A percentile compares a stretch with the other conserved stretches of the same genome.
Conservation (phyloP, 495 filamentous ascomycete genomes). For the Trichoderma asperelloides region DNA sequence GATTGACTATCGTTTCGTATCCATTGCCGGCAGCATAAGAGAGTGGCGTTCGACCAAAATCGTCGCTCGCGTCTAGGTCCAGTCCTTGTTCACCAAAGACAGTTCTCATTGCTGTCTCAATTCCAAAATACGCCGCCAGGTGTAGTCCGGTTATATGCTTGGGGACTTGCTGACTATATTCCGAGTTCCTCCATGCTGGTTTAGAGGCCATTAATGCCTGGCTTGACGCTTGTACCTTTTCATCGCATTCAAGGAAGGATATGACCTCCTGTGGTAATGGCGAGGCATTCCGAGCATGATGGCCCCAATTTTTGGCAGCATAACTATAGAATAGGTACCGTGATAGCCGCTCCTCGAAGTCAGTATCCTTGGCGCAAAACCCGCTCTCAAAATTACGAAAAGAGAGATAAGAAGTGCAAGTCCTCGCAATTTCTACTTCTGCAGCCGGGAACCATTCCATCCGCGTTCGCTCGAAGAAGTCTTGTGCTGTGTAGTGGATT, state of each 20-base stretch:
- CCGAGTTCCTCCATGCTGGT: not conserved
- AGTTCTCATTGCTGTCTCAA: not conserved
- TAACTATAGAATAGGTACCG: constrained; percentile 30
- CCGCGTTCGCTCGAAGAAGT: constrained; percentile 35
- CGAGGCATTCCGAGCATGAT: constrained; percentile 26
- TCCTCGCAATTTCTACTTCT: constrained; percentile 23
- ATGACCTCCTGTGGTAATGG: not conserved
- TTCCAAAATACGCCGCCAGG: constrained; percentile 20
- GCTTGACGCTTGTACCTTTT: constrained; percentile 13
- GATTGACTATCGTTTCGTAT: constrained; percentile 7
- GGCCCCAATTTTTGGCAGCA: constrained; percentile 34
- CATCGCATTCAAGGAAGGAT: constrained; percentile 16
- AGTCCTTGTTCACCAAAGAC: not conserved
- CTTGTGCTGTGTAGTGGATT: constrained; percentile 45
- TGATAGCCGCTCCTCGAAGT: constrained; percentile 21
- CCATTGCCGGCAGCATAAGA: not conserved
- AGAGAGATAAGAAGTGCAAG: constrained; percentile 36
- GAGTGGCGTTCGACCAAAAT: constrained; percentile 8
- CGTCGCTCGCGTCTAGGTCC: not conserved
- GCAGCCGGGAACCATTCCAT: constrained; percentile 26
- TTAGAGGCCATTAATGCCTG: constrained; percentile 7
- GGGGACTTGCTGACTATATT: constrained; percentile 9
- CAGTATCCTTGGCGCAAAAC: constrained; percentile 17
- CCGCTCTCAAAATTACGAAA: constrained; percentile 28
- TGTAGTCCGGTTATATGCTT: constrained; percentile 17